Evolutionary conservation across 208 protist species (phyloP).

Genomic region (Acanthamoeba lenticulata): DNA sequence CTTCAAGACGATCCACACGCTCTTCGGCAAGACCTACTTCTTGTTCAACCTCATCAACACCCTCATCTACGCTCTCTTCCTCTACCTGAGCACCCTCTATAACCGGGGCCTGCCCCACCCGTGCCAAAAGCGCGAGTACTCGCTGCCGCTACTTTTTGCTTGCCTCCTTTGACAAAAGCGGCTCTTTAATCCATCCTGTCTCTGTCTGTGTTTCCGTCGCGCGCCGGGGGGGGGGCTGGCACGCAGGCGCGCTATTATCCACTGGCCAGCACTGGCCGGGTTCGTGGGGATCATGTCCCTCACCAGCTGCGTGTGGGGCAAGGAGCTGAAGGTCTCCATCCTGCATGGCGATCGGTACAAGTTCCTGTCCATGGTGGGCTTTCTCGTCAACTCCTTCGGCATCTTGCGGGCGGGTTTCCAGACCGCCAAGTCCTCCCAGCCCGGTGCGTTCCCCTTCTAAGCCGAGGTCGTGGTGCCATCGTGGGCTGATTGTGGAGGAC

Average conservation of each 20-base stretch:
- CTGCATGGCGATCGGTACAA: slow-evolving; percentile 42
- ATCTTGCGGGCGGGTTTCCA: slow-evolving; percentile 52
- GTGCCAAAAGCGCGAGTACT: slow-evolving; percentile 50
- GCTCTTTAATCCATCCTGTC: too few species aligned
- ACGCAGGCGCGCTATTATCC: neutral
- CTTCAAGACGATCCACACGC: slow-evolving; percentile 36
- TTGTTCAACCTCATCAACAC: slow-evolving; percentile 19
- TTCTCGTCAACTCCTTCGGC: slow-evolving; percentile 52
- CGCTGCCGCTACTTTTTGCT: too few species aligned
- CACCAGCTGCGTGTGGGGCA: slow-evolving; percentile 34
- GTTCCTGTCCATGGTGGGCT: slow-evolving; percentile 53
- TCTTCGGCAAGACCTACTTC: slow-evolving; percentile 55
- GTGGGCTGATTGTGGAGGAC: neutral
- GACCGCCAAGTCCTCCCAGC: slow-evolving; percentile 33
- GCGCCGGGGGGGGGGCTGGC: neutral
- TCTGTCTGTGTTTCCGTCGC: too few species aligned
- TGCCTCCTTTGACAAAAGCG: too few species aligned
- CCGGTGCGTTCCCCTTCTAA: neutral
- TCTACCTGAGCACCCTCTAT: slow-evolving; percentile 8
- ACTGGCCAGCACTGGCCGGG: neutral
- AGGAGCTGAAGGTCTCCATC: slow-evolving; percentile 22
- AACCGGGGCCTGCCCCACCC: slow-evolving; percentile 38
- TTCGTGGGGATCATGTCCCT: neutral
- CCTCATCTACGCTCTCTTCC: slow-evolving; percentile 28
- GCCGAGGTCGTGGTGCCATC: neutral